Evolutionary conservation across 495 filamentous ascomycete species (phyloP), one percentile per base, ranked within the genome.

Genomic region (Penicillium odoratum): DNA sequence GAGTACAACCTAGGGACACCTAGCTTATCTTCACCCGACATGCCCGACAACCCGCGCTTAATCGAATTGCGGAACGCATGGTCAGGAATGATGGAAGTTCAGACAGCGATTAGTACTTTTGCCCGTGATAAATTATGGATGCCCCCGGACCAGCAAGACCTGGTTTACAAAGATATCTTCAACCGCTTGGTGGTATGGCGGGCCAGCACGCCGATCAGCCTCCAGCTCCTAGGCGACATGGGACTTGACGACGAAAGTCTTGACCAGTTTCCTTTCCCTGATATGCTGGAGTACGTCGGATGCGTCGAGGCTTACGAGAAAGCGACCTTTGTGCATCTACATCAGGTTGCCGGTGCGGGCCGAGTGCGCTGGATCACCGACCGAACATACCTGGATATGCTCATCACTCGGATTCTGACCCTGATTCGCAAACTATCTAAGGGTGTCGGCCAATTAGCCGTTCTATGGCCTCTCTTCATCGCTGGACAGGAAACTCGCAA

Each of bases 291-390:
- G 44, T 74, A 77, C 52, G 69, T 64, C 4, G 74, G 72, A 8
- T 75, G 74, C 45, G 70, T 77, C 33, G 74, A 77, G 46, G 71
- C 72, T 0, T 77, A 75, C 49, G 74, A 77, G 31, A 75, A 77
- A 50, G 74, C 74, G 11, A 75, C 74, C 4, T 68, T 69, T 26
- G 61, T 77, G 3, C 71, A 69, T 51, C 58, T 77, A 9, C 69
- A 75, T 54, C 69, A 74, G 52, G 56, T 77, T 8, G 71, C 59
- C 30, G 71, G 67, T n/a, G 71, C 67, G 28, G 69, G 60, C 11
- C 69, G 74, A 47, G 68, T 69, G 6, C 63, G 65, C 33, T 62
- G 63, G 57, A 65, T 71, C 25, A 54, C 68, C 0, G 68, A 71
- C 34, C 60, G 56, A 46, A 59, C 59, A 1, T 59, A 73, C 34